Conservation (phyloP, 176 grass and related monocot genomes). For the Eleusine indica region DNA sequence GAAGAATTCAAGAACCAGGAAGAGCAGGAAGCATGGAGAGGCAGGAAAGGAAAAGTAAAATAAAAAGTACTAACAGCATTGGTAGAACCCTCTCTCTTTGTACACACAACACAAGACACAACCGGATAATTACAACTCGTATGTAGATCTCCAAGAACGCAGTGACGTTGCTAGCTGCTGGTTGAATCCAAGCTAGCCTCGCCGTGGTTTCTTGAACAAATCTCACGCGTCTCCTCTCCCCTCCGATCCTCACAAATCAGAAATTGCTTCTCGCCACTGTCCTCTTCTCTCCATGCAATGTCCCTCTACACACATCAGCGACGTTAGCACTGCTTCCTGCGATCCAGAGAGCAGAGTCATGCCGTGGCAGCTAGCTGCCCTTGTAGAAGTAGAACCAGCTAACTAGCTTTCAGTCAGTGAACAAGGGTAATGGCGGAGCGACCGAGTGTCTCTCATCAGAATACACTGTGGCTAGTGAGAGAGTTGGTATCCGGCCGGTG, state of each 20-base stretch:
- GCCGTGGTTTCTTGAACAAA: neutral
- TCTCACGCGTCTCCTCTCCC: neutral
- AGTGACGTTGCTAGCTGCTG: conserved; percentile 11
- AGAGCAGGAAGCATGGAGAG: neutral
- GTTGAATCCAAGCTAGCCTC: neutral
- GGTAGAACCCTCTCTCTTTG: conserved; percentile 13
- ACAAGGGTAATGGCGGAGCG: neutral
- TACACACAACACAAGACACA: conserved; percentile 15
- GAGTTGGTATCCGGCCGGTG: neutral
- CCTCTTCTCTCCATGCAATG: neutral
- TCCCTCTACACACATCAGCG: neutral
- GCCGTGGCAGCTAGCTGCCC: neutral
- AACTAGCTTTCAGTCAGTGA: neutral
- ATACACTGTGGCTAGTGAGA: too few relatives aligned
- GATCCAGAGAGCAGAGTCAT: neutral
- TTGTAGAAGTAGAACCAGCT: neutral
- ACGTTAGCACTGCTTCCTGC: neutral
- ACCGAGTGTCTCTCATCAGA: neutral
- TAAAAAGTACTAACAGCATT: conserved; percentile 2
- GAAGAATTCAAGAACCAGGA: conserved; percentile 5
- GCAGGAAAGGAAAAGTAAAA: neutral
- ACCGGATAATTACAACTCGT: conserved; percentile 34
- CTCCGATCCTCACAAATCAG: too few relatives aligned
- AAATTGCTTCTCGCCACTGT: neutral
- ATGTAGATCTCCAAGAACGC: conserved; percentile 31